These are phyloP conservation scores for Thamnidium elegans DNA, from an alignment of 192 early-diverging fungal genomes.

Conservation along the genomic window DNA sequence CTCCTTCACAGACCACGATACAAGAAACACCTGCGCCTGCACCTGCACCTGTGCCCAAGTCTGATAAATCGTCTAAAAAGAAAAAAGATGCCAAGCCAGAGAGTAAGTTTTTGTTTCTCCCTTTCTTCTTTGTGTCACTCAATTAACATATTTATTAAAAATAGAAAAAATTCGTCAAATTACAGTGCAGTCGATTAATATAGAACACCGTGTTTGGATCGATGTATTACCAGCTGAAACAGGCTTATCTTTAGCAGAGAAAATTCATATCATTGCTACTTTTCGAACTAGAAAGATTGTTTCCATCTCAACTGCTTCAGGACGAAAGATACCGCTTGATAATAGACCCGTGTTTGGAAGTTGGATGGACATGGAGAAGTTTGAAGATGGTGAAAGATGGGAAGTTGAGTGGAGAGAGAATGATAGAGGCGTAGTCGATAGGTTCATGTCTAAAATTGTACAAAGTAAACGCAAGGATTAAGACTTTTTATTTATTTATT, in stretches of 20 bases:
- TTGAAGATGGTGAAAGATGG: constrained; percentile 34
- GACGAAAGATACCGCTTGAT: constrained; percentile 28
- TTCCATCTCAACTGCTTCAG: constrained; percentile 28
- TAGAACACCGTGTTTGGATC: constrained; percentile 36
- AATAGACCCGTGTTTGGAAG: constrained; percentile 34
- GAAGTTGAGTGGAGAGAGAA: constrained; percentile 33
- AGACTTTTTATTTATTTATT: background rate
- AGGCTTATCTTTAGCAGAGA: constrained; percentile 29
- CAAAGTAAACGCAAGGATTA: constrained; percentile 7
- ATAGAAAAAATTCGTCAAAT: constrained; percentile 33
- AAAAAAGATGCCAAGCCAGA: constrained; percentile 3
- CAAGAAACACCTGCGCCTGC: background rate
- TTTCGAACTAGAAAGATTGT: constrained; percentile 31
- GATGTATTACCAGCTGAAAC: constrained; percentile 32
- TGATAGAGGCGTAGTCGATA: constrained; percentile 29
- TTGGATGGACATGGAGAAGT: constrained; percentile 31
- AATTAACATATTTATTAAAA: background rate
- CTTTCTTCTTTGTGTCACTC: background rate
- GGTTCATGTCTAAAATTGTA: constrained; percentile 28
- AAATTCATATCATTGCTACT: constrained; percentile 34
- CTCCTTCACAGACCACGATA: background rate
- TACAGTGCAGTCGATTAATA: constrained; percentile 33
- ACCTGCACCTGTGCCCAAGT: background rate
- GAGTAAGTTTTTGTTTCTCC: background rate
- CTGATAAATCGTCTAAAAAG: background rate